Evolutionary conservation across 305 asterid species (phyloP).

Genomic region (Ilex paraguariensis): DNA sequence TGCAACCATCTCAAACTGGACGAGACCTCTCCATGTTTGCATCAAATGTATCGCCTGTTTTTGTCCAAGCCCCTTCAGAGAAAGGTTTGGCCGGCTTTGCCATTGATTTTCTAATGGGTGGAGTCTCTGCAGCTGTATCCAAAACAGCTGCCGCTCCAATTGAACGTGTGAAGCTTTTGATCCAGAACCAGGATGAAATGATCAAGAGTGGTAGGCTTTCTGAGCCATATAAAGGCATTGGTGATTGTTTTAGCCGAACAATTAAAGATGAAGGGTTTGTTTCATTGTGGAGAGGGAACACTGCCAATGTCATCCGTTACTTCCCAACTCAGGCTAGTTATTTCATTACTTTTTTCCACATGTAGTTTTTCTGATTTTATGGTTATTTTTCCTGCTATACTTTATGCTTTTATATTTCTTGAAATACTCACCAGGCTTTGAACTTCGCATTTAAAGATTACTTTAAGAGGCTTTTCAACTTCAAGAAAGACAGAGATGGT

Average conservation of each 20-base stretch:
- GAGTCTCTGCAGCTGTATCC: slow-evolving; percentile 73
- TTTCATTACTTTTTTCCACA: neutral
- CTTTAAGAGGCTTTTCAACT: slow-evolving; percentile 65
- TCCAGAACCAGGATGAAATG: slow-evolving; percentile 75
- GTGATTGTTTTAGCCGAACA: slow-evolving; percentile 55
- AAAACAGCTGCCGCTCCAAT: slow-evolving; percentile 75
- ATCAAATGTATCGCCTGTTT: slow-evolving; percentile 36
- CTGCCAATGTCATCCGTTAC: slow-evolving; percentile 67
- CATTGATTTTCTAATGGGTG: slow-evolving; percentile 68
- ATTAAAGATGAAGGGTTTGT: slow-evolving; percentile 49
- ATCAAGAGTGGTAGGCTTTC: slow-evolving; percentile 59
- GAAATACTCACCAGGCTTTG: slow-evolving; percentile 40
- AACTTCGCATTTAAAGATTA: slow-evolving; percentile 73
- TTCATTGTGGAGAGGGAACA: slow-evolving; percentile 73
- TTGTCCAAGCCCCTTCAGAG: slow-evolving; percentile 57
- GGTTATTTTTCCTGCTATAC: neutral
- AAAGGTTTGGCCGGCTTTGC: slow-evolving; percentile 48
- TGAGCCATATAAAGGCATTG: slow-evolving; percentile 58
- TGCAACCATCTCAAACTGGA: slow-evolving; percentile 25
- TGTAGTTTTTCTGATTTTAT: neutral
- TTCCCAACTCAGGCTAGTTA: slow-evolving; percentile 65
- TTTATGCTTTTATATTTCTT: neutral
- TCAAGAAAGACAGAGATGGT: slow-evolving; percentile 62
- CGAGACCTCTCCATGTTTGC: slow-evolving; percentile 30
- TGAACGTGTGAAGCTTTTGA: slow-evolving; percentile 65